Conservation (phyloP, 2,329 filamentous ascomycete species). For the Fusarium hostae region DNA sequence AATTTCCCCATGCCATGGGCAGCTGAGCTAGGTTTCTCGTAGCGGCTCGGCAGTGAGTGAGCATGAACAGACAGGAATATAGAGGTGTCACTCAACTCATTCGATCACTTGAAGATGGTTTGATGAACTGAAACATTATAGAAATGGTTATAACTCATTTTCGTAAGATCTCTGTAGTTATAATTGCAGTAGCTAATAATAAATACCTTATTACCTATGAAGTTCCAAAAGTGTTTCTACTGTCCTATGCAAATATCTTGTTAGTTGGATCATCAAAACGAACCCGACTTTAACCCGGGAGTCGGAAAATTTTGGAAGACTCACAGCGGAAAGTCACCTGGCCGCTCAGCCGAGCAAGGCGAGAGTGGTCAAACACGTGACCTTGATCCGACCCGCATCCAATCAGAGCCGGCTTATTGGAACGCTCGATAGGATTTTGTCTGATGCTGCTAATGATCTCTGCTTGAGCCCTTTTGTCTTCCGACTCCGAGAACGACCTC, state of each 20-base stretch:
- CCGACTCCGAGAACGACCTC: constrained; percentile 52
- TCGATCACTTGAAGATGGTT: neutral
- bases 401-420: constrained; percentile 58
- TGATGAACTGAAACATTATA: neutral
- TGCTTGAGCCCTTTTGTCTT: constrained; percentile 54
- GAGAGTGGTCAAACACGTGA: constrained; percentile 48
- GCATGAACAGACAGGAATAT: neutral
- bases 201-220: neutral
- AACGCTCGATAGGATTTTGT: constrained; percentile 56
- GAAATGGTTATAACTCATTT: neutral
- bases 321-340: constrained; percentile 22
- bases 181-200: neutral
- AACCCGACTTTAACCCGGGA: constrained; percentile 32
- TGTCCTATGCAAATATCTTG: neutral
- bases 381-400: constrained; percentile 47
- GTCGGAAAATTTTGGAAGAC: constrained; percentile 38
- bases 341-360: constrained; percentile 39
- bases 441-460: constrained; percentile 51
- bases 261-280: neutral
- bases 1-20: constrained; percentile 32
- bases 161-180: neutral
- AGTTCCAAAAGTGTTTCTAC: neutral
- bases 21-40: neutral
- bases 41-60: neutral
- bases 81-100: neutral